A percentile compares a stretch with the other conserved stretches of the same genome.
Evolutionary conservation across 1,139 yeast genomes (phyloP).

Genomic region (Dujonia santamariae): DNA sequence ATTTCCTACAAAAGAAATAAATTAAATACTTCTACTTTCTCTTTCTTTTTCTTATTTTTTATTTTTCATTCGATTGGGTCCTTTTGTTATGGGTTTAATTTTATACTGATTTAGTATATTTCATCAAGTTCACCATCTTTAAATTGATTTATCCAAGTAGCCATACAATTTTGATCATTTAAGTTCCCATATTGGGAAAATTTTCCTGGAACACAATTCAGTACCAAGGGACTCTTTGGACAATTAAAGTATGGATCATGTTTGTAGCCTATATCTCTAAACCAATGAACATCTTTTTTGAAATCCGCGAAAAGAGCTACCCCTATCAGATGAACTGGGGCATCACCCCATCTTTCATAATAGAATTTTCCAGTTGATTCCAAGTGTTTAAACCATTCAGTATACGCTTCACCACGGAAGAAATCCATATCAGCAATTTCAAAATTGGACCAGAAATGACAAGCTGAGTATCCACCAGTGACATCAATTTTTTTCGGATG

Average conservation of each 20-base stretch:
- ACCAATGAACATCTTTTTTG: constrained; percentile 73
- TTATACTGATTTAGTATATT: background rate
- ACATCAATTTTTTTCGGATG: constrained; percentile 51
- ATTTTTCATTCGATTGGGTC: no score
- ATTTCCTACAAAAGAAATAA: no score
- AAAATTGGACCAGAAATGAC: constrained; percentile 88
- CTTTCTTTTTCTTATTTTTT: no score
- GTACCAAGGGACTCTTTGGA: constrained; percentile 43
- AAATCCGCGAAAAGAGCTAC: constrained; percentile 67
- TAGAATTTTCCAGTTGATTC: constrained; percentile 76
- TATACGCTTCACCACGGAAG: constrained; percentile 64
- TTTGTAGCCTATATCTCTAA: constrained; percentile 78
- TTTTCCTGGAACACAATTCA: constrained; percentile 25
- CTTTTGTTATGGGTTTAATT: no score
- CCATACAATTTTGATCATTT: constrained; percentile 67
- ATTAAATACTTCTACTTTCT: no score
- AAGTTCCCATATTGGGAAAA: constrained; percentile 40
- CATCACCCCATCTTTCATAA: constrained; percentile 92
- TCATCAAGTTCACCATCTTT: constrained; percentile 28
- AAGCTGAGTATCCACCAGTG: constrained; percentile 73
- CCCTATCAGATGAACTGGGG: constrained; percentile 81
- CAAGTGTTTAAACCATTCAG: constrained; percentile 58
- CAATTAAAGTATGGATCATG: constrained; percentile 77
- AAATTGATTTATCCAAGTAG: constrained; percentile 65
- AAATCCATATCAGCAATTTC: constrained; percentile 84